Evolutionary conservation across 371 early-diverging fungal genomes (phyloP).

Genomic region (Syncephalastrum sp.): DNA sequence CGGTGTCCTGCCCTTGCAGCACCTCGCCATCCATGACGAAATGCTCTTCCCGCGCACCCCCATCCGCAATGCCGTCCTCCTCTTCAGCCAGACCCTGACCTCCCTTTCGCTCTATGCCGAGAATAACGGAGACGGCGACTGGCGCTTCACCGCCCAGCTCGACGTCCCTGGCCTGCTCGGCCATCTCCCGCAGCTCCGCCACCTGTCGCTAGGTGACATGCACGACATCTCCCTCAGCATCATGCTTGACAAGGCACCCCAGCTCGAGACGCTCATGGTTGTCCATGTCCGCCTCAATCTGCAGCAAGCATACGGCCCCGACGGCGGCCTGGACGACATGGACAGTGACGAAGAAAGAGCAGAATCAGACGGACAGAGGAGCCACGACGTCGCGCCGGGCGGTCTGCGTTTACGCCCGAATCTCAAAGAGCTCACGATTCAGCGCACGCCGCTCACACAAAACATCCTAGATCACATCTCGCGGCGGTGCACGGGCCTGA

Average conservation of each 20-base stretch:
- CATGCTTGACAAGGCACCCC: not conserved
- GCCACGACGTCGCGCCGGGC: too few relatives aligned
- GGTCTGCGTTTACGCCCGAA: too few relatives aligned
- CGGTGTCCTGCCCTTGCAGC: not conserved
- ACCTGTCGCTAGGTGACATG: slow-evolving; percentile 1
- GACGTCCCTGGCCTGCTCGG: not conserved
- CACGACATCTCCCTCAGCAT: not conserved
- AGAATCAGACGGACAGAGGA: too few relatives aligned
- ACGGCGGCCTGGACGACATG: too few relatives aligned
- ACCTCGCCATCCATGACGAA: slow-evolving; percentile 1
- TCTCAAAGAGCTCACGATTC: too few relatives aligned
- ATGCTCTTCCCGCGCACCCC: slow-evolving; percentile 1
- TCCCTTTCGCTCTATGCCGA: not conserved
- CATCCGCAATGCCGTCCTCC: not conserved
- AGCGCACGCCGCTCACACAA: too few relatives aligned
- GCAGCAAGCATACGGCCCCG: too few relatives aligned
- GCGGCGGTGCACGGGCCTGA: too few relatives aligned
- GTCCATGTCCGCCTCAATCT: too few relatives aligned
- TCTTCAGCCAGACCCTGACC: slow-evolving; percentile 1
- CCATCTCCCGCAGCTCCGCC: not conserved
- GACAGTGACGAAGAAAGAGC: too few relatives aligned
- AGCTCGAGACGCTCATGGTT: too few relatives aligned
- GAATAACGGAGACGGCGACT: slow-evolving; percentile 1
- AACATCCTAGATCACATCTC: too few relatives aligned
- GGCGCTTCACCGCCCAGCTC: not conserved